Evolutionary conservation across 2,329 filamentous ascomycete species (phyloP).

Genomic region (Cytospora leucostoma): DNA sequence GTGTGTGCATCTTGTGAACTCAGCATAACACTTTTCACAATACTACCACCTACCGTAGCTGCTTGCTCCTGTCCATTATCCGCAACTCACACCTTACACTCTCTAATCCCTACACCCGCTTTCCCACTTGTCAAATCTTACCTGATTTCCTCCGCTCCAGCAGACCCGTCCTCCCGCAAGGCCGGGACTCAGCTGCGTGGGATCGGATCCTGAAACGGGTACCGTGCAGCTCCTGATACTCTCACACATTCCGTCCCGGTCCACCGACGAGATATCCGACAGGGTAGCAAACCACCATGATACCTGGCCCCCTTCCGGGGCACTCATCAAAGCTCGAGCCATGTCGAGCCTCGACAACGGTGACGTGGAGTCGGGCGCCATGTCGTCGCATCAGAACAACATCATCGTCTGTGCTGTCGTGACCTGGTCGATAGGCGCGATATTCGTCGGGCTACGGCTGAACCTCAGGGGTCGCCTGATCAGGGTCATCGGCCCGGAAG

Average conservation of each 20-base stretch:
- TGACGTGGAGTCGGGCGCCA: constrained; percentile 15
- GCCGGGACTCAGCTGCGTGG: neutral
- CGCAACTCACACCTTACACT: neutral
- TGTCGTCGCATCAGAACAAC: constrained; percentile 17
- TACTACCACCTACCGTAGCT: neutral
- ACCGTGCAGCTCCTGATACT: neutral
- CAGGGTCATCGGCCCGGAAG: constrained; percentile 38
- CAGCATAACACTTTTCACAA: neutral
- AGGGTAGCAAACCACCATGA: neutral
- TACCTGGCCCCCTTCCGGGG: neutral
- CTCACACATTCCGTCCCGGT: no score
- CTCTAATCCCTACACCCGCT: neutral
- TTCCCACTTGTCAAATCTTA: neutral
- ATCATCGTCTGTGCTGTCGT: constrained; percentile 24
- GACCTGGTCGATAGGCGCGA: constrained; percentile 32
- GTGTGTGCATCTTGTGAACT: neutral
- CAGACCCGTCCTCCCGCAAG: neutral
- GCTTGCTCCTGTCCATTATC: neutral
- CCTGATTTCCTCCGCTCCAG: neutral
- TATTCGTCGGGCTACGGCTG: constrained; percentile 35
- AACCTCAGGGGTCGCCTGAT: constrained; percentile 37
- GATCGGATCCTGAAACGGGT: neutral
- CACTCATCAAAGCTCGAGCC: constrained; percentile 7
- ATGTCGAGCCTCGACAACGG: constrained; percentile 23
- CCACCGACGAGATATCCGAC: neutral